A percentile compares a stretch with the other conserved stretches of the same genome.
phyloP scores from a whole-genome alignment of 805 yeast genomes.

The Yarrowia divulgata region DNA sequence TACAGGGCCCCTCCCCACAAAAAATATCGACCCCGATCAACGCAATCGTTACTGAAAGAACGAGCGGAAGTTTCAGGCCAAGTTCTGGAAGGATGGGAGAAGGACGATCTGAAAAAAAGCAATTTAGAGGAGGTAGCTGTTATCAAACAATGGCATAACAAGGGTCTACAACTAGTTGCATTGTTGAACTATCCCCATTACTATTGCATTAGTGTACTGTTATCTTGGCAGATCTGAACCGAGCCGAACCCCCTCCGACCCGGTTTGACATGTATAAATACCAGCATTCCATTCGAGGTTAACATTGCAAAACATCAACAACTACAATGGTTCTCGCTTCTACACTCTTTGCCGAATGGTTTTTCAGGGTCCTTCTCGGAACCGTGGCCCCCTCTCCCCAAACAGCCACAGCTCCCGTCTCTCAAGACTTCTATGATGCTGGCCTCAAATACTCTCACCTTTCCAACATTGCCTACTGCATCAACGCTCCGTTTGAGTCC shows the following conservation, averaged over 20 bases:
- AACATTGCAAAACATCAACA: not conserved
- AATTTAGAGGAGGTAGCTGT: no score
- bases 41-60: no score
- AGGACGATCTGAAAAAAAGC: no score
- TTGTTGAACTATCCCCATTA: not conserved
- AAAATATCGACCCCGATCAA: no score
- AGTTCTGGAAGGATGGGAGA: no score
- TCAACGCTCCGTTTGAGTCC: not conserved
- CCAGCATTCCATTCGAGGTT: no score
- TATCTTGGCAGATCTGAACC: not conserved
- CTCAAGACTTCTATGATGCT: slow-evolving; percentile 2
- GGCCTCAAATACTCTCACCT: slow-evolving; percentile 5
- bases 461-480: slow-evolving; percentile 11
- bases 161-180: no score
- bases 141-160: no score
- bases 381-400: slow-evolving; percentile 16
- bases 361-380: slow-evolving; percentile 12
- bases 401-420: slow-evolving; percentile 7
- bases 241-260: not conserved
- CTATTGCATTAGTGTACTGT: slow-evolving; percentile 3
- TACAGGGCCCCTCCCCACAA: no score
- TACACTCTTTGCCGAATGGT: slow-evolving; percentile 6
- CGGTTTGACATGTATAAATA: not conserved
- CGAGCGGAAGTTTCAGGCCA: no score
- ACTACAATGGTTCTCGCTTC: not conserved